Evolutionary conservation across 257 asterid genomes (phyloP).

Genomic region (Lantana camara): DNA sequence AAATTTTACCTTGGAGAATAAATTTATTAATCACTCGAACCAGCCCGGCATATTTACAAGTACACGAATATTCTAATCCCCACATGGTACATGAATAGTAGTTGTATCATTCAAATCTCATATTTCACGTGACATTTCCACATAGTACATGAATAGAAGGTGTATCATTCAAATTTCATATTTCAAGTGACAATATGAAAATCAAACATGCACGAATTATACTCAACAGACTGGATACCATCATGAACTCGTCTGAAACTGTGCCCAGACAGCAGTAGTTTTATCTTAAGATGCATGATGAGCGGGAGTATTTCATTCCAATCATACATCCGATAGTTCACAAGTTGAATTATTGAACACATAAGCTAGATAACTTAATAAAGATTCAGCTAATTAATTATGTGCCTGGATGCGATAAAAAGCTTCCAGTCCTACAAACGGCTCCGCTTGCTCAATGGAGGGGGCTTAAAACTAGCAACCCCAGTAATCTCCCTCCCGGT

Average conservation of each 20-base stretch:
- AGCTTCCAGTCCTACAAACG: conserved; percentile 48
- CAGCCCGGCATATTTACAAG: too few species aligned
- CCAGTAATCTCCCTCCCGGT: conserved; percentile 96
- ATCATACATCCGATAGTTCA: not conserved
- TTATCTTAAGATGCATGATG: not conserved
- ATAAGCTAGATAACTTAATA: conserved; percentile 1
- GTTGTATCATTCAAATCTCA: too few species aligned
- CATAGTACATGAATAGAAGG: too few species aligned
- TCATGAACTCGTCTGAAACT: not conserved
- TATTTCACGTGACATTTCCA: too few species aligned
- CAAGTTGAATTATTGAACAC: not conserved
- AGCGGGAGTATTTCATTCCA: not conserved
- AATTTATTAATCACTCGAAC: too few species aligned
- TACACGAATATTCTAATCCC: too few species aligned
- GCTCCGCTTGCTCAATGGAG: conserved; percentile 56
- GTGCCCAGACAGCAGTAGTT: not conserved
- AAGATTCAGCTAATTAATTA: not conserved
- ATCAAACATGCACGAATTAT: too few species aligned
- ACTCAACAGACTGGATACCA: not conserved
- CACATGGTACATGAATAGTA: too few species aligned
- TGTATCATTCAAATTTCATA: too few species aligned
- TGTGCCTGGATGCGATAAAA: not conserved
- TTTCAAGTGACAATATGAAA: too few species aligned
- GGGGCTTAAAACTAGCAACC: conserved; percentile 81
- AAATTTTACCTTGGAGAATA: too few species aligned